Conservation (phyloP, 345 rosid species). For the Populus ilicifolia region DNA sequence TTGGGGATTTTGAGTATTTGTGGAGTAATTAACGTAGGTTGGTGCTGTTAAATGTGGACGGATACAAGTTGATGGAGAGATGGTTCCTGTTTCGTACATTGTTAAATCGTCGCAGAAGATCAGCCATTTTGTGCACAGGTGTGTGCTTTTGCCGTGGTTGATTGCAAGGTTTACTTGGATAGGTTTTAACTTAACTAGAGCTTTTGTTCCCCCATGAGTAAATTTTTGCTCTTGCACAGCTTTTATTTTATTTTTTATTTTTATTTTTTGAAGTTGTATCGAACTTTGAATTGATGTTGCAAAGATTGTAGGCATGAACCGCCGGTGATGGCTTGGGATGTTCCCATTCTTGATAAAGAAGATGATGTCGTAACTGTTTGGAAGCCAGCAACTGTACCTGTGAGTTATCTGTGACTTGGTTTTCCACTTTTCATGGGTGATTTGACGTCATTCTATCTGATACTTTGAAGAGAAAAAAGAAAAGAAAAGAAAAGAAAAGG, state of each 20-base stretch:
- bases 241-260: neutral
- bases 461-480: neutral
- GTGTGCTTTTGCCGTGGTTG: neutral
- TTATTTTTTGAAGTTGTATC: neutral
- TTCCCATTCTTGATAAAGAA: conserved; percentile 59
- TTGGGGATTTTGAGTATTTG: neutral
- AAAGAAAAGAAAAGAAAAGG: too few species aligned
- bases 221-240: too few species aligned
- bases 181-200: neutral
- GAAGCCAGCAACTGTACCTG: conserved; percentile 85
- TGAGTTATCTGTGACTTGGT: conserved; percentile 34
- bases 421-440: neutral
- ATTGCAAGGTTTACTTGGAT: neutral
- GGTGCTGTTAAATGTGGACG: conserved; percentile 79
- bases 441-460: neutral
- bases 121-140: conserved; percentile 91
- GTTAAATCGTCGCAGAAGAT: conserved; percentile 79
- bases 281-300: conserved; percentile 27
- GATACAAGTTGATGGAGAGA: conserved; percentile 77
- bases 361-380: conserved; percentile 73
- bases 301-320: conserved; percentile 86
- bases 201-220: neutral
- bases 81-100: conserved; percentile 65
- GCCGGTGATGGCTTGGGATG: conserved; percentile 60
- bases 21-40: conserved; percentile 41